phyloP scores from a whole-genome alignment of 2,329 filamentous ascomycete genomes.

The Neofusicoccum ribis region DNA sequence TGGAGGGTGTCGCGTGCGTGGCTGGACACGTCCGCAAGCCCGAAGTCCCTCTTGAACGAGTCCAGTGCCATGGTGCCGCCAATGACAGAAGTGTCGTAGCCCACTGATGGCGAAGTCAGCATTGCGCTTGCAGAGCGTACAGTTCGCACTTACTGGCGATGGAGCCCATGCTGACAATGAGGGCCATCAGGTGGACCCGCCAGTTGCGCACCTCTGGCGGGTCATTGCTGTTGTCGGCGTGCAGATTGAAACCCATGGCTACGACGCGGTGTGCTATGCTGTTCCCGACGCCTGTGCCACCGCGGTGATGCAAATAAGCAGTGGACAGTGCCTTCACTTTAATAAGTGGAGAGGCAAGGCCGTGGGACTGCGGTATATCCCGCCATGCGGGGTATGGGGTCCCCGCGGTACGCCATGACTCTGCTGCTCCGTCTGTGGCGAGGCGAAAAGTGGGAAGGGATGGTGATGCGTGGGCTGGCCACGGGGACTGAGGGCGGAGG shows the following conservation, averaged over 20 bases:
- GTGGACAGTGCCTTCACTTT: conserved; percentile 15
- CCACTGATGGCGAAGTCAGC: not conserved
- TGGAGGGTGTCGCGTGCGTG: conserved; percentile 38
- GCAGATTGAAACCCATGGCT: conserved; percentile 30
- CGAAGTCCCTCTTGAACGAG: conserved; percentile 44
- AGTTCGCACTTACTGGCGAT: conserved; percentile 32
- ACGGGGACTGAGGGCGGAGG: not conserved
- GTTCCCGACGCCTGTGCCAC: not conserved
- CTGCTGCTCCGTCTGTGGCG: not conserved
- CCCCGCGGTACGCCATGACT: not conserved
- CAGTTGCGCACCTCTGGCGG: conserved; percentile 39
- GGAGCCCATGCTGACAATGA: conserved; percentile 39
- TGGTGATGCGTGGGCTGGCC: not conserved
- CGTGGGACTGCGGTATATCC: not conserved
- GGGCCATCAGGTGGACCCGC: conserved; percentile 36
- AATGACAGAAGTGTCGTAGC: conserved; percentile 30
- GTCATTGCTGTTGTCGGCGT: conserved; percentile 35
- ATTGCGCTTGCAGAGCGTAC: not conserved
- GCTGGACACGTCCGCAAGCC: conserved; percentile 33
- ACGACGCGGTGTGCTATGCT: too few species aligned
- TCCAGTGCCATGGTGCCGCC: conserved; percentile 45
- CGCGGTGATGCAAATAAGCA: conserved; percentile 4
- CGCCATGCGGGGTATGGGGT: conserved; percentile 8
- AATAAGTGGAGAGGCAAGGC: not conserved
- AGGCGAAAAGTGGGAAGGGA: not conserved